Conservation (phyloP, 2,329 filamentous ascomycete genomes). For the Hypoxylon rubiginosum region DNA sequence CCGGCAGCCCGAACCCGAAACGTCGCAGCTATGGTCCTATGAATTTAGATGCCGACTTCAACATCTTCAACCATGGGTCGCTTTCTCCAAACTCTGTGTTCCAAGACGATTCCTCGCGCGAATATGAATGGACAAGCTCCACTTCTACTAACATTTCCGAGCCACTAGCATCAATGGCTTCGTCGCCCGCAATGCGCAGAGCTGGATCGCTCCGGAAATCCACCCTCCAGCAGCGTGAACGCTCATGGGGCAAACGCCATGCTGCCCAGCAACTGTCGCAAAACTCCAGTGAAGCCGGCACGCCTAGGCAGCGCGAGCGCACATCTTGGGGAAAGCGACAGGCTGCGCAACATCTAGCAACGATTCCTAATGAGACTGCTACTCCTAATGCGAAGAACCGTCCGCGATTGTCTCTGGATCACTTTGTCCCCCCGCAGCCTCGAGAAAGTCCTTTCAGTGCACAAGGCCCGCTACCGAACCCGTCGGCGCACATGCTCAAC, state of each 20-base stretch:
- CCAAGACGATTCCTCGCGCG: slow-evolving; percentile 63
- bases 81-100: slow-evolving; percentile 63
- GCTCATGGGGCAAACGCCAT: slow-evolving; percentile 73
- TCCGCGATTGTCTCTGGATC: slow-evolving; percentile 83
- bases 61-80: slow-evolving; percentile 77
- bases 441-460: slow-evolving; percentile 75
- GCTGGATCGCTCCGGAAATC: slow-evolving; percentile 86
- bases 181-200: slow-evolving; percentile 73
- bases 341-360: slow-evolving; percentile 68
- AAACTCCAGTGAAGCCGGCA: slow-evolving; percentile 65
- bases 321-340: slow-evolving; percentile 72
- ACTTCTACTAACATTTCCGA: slow-evolving; percentile 56
- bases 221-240: slow-evolving; percentile 86
- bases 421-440: slow-evolving; percentile 74
- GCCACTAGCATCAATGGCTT: slow-evolving; percentile 59
- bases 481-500: slow-evolving; percentile 66
- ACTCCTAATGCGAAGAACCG: slow-evolving; percentile 71
- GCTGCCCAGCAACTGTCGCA: slow-evolving; percentile 69
- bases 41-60: slow-evolving; percentile 73
- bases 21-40: slow-evolving; percentile 85
- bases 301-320: slow-evolving; percentile 73
- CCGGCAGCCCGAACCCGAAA: slow-evolving; percentile 91
- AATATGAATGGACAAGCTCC: slow-evolving; percentile 67
- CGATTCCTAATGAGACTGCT: slow-evolving; percentile 65
- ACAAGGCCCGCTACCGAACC: slow-evolving; percentile 64